Conservation (phyloP, 352 stramenopile species). For the Globisporangium polare region DNA sequence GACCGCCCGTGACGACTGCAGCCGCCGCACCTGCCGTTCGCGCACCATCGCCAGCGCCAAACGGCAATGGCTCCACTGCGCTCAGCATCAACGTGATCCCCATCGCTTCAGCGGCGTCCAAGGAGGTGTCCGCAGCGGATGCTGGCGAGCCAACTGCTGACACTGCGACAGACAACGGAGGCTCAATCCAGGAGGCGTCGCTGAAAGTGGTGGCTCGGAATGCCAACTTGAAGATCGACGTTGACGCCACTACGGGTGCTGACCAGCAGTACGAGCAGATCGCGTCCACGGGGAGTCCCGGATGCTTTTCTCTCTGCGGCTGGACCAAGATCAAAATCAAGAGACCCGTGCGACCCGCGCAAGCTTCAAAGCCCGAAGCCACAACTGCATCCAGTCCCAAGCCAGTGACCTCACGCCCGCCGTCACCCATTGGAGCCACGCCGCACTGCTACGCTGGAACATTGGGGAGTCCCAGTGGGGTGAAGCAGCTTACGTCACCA, state of each 20-base stretch:
- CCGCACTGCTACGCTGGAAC: slow-evolving; percentile 8
- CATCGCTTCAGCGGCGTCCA: not conserved
- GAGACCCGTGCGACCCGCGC: not conserved
- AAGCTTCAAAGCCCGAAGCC: not conserved
- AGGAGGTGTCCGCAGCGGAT: not conserved
- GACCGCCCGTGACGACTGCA: not conserved
- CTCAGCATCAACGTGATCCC: not conserved
- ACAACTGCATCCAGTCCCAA: not conserved
- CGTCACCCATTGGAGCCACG: not conserved
- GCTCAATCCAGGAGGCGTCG: not conserved
- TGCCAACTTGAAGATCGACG: not conserved
- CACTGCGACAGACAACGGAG: not conserved
- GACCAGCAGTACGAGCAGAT: not conserved
- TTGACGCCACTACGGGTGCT: not conserved
- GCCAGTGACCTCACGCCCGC: not conserved
- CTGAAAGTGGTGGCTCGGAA: not conserved
- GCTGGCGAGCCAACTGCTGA: not conserved
- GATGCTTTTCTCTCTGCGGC: slow-evolving; percentile 9
- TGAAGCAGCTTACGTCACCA: slow-evolving; percentile 5
- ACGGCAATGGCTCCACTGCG: not conserved
- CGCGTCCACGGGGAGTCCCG: not conserved
- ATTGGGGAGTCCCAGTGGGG: not conserved
- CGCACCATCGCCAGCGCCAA: not conserved
- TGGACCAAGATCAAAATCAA: slow-evolving; percentile 7
- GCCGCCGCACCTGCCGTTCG: not conserved